phyloP scores from a whole-genome alignment of 2,329 filamentous ascomycete species.

The Aspergillus clavatus region DNA sequence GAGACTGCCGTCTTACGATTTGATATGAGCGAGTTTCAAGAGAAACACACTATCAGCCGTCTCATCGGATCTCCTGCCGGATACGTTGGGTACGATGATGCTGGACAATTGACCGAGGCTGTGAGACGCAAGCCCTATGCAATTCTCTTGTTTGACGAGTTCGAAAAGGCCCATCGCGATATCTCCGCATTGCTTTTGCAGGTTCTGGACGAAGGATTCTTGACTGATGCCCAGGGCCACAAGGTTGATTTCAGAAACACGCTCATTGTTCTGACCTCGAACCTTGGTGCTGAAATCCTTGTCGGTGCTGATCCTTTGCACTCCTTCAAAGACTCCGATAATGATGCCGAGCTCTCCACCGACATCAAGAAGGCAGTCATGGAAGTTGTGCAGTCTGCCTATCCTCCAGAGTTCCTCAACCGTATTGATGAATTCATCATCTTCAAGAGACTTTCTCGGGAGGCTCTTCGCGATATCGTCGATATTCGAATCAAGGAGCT shows the following conservation, averaged over 20 bases:
- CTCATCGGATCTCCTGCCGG: conserved; percentile 90
- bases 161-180: conserved; percentile 94
- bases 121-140: conserved; percentile 93
- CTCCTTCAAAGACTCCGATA: conserved; percentile 58
- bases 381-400: conserved; percentile 69
- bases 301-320: conserved; percentile 67
- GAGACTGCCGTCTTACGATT: conserved; percentile 88
- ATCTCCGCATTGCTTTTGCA: conserved; percentile 89
- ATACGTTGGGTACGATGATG: conserved; percentile 95
- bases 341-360: conserved; percentile 65
- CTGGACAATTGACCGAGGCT: conserved; percentile 91
- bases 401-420: conserved; percentile 94
- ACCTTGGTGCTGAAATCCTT: conserved; percentile 87
- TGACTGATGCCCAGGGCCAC: conserved; percentile 92
- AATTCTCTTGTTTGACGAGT: conserved; percentile 92
- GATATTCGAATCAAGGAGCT: conserved; percentile 86
- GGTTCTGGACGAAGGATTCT: conserved; percentile 91
- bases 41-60: conserved; percentile 91
- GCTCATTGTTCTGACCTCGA: conserved; percentile 92
- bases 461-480: conserved; percentile 83
- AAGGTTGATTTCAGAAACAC: conserved; percentile 97
- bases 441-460: conserved; percentile 77
- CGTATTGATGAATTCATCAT: conserved; percentile 95
- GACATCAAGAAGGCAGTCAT: conserved; percentile 76
- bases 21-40: conserved; percentile 97